Conservation (phyloP, 805 yeast species). For the Candida golubevii region DNA sequence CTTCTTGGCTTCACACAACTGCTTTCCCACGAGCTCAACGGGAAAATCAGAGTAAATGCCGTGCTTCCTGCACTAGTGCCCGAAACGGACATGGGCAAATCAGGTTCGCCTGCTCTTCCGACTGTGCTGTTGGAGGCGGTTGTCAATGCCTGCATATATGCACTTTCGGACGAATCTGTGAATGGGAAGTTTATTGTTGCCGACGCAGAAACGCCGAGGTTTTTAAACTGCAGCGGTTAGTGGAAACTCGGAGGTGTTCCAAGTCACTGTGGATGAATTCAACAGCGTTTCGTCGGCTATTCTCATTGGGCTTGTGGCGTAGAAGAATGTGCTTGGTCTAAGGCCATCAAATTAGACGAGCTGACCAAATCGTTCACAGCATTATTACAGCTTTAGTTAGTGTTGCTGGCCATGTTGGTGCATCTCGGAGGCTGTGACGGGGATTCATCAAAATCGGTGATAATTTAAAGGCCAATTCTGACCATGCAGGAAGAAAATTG, state of each 20-base stretch:
- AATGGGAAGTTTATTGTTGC: slow-evolving; percentile 31
- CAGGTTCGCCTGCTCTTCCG: slow-evolving; percentile 18
- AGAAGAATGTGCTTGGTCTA: too few species aligned
- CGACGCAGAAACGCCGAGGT: slow-evolving; percentile 13
- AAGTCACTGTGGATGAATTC: neutral
- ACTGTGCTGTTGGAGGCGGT: slow-evolving; percentile 26
- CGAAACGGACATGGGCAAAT: slow-evolving; percentile 63
- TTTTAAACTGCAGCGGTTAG: neutral
- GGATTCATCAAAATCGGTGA: too few species aligned
- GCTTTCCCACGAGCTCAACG: slow-evolving; percentile 55
- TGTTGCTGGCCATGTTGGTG: too few species aligned
- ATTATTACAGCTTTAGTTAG: too few species aligned
- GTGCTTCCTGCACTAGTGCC: slow-evolving; percentile 63
- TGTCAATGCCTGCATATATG: slow-evolving; percentile 16
- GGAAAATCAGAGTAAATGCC: slow-evolving; percentile 58
- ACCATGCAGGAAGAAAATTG: too few species aligned
- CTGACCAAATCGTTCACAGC: too few species aligned
- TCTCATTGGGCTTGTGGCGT: too few species aligned
- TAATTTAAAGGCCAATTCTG: too few species aligned
- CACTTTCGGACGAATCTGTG: slow-evolving; percentile 16
- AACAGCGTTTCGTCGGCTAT: too few species aligned
- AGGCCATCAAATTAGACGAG: too few species aligned
- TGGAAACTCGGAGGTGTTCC: neutral
- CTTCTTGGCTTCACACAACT: slow-evolving; percentile 56
- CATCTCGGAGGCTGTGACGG: too few species aligned